phyloP scores from a whole-genome alignment of 2,329 filamentous ascomycete species.

The Fusarium globosum region DNA sequence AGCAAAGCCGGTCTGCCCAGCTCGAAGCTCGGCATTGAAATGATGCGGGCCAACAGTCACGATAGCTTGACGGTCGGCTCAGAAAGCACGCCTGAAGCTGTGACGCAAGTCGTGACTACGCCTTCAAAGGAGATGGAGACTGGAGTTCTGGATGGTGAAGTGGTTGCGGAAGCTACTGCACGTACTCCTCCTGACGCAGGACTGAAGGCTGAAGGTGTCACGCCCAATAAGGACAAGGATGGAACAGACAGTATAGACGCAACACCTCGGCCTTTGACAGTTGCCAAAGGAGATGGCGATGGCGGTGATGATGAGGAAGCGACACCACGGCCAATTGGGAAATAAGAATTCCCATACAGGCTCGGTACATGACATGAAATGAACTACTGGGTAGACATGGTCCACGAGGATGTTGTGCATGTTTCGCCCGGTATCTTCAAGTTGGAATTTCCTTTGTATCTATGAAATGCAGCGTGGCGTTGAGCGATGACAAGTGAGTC shows the following conservation, averaged over 20 bases:
- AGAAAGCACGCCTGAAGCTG: constrained; percentile 62
- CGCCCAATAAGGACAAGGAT: constrained; percentile 17
- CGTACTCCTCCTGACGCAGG: constrained; percentile 43
- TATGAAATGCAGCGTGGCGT: constrained; percentile 46
- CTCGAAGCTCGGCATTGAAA: constrained; percentile 93
- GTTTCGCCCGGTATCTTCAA: constrained; percentile 5
- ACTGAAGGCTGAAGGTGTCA: constrained; percentile 18
- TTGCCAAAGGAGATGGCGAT: constrained; percentile 20
- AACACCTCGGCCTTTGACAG: constrained; percentile 55
- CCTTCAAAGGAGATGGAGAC: constrained; percentile 57
- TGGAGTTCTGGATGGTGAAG: constrained; percentile 43
- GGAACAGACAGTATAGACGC: constrained; percentile 51
- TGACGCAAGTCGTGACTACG: constrained; percentile 63
- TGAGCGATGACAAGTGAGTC: constrained; percentile 38
- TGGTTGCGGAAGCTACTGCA: constrained; percentile 11
- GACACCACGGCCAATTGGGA: constrained; percentile 53
- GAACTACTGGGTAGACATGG: neutral
- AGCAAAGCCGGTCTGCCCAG: constrained; percentile 72
- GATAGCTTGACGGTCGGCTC: constrained; percentile 75
- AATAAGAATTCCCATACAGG: constrained; percentile 26
- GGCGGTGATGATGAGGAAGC: constrained; percentile 49
- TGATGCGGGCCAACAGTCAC: constrained; percentile 97
- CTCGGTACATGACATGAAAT: neutral
- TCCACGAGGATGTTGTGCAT: constrained; percentile 1
- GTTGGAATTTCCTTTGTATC: constrained; percentile 42